phyloP scores from a whole-genome alignment of 345 rosid species.

The Sonneratia alba region DNA sequence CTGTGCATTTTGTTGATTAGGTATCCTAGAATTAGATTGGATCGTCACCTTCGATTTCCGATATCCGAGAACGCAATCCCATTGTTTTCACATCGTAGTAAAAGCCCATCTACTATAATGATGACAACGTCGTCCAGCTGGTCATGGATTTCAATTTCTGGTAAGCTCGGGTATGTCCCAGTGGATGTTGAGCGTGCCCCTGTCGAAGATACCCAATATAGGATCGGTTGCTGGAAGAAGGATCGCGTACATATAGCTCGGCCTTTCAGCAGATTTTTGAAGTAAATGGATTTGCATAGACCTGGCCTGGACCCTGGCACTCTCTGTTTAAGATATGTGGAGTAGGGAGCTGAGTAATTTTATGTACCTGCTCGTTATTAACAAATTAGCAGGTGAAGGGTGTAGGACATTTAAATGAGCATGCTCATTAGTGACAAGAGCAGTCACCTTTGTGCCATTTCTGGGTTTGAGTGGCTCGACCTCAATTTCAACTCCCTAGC shows the following conservation, averaged over 20 bases:
- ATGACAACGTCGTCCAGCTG: conserved; percentile 59
- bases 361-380: conserved; percentile 70
- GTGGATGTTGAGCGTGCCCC: conserved; percentile 13
- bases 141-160: conserved; percentile 54
- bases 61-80: too few species aligned
- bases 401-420: too few species aligned
- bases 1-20: too few species aligned
- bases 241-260: conserved; percentile 44
- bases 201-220: conserved; percentile 14
- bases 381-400: conserved; percentile 79
- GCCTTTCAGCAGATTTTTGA: conserved; percentile 57
- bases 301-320: too few species aligned
- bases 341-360: conserved; percentile 79
- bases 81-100: conserved; percentile 60
- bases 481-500: too few species aligned
- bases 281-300: conserved; percentile 40
- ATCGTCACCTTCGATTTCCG: too few species aligned
- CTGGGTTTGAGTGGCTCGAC: too few species aligned
- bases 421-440: too few species aligned
- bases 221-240: conserved; percentile 31
- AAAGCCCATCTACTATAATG: conserved; percentile 60
- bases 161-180: conserved; percentile 24
- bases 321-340: conserved; percentile 64
- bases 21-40: too few species aligned
- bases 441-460: too few species aligned